Evolutionary conservation across 495 filamentous ascomycete genomes (phyloP).

Genomic region (Aspergillus asperescens): DNA sequence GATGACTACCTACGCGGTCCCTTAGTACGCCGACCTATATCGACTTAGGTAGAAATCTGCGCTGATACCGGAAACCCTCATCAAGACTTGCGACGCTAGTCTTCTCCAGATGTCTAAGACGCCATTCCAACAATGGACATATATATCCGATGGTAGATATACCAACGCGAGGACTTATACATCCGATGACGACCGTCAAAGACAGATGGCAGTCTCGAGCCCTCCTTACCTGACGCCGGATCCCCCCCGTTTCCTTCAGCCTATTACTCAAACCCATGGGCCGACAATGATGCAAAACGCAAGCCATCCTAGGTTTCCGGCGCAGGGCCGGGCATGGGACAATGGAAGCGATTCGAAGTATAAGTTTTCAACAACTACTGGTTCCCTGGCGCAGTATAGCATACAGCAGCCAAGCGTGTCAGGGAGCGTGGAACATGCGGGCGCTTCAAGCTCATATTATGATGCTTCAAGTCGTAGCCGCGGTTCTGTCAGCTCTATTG

Average conservation of each 20-base stretch:
- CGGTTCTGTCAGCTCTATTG: conserved; percentile 24
- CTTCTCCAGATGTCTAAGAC: conserved; percentile 23
- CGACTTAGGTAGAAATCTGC: neutral
- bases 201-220: conserved; percentile 5
- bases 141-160: conserved; percentile 14
- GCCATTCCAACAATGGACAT: conserved; percentile 19
- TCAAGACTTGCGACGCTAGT: neutral
- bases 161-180: conserved; percentile 3
- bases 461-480: conserved; percentile 26
- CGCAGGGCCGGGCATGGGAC: conserved; percentile 16
- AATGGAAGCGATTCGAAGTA: conserved; percentile 24
- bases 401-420: conserved; percentile 23
- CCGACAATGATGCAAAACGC: conserved; percentile 14
- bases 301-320: conserved; percentile 16
- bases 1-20: neutral
- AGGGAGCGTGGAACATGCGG: conserved; percentile 17
- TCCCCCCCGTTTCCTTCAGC: conserved; percentile 22
- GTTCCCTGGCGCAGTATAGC: conserved; percentile 17
- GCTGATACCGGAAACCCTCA: neutral
- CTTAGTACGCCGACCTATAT: neutral
- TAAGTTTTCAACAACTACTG: conserved; percentile 20
- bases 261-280: conserved; percentile 21
- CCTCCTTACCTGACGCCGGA: conserved; percentile 8
- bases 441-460: conserved; percentile 17
- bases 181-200: conserved; percentile 13